Conservation (phyloP, 2,329 filamentous ascomycete genomes). For the Pleurostoma richardsiae region DNA sequence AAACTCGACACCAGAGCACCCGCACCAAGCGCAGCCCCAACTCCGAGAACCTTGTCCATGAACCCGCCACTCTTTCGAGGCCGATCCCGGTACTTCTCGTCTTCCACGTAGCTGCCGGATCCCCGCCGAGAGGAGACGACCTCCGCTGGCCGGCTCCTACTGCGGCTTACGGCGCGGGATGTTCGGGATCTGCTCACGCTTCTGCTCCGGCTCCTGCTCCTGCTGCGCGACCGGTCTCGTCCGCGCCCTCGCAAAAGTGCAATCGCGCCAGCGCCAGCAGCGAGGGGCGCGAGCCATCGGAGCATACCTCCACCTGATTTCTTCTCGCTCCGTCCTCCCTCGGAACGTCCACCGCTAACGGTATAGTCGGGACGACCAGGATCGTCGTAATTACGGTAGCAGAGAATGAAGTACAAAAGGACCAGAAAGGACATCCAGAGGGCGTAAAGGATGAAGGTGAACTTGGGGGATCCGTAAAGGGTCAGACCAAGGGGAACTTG, state of each 20-base stretch:
- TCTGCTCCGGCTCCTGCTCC: constrained; percentile 34
- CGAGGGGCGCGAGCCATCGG: constrained; percentile 48
- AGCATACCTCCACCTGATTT: constrained; percentile 23
- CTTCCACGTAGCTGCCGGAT: constrained; percentile 53
- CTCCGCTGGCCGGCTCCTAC: constrained; percentile 35
- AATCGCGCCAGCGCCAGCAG: constrained; percentile 44
- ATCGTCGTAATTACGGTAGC: constrained; percentile 57
- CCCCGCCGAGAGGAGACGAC: constrained; percentile 46
- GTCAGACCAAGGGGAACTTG: constrained; percentile 88
- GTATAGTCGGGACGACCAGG: constrained; percentile 41
- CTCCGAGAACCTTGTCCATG: constrained; percentile 54
- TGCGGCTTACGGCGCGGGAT: constrained; percentile 26
- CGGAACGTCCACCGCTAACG: constrained; percentile 54
- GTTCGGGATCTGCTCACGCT: constrained; percentile 11
- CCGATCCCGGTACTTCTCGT: constrained; percentile 62
- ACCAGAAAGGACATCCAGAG: constrained; percentile 72
- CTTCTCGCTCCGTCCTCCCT: constrained; percentile 29
- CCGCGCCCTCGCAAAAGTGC: constrained; percentile 39
- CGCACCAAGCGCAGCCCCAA: constrained; percentile 58
- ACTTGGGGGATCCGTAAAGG: constrained; percentile 84
- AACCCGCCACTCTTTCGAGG: constrained; percentile 44
- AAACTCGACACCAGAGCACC: constrained; percentile 56
- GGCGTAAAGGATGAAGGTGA: constrained; percentile 80
- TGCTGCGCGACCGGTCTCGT: constrained; percentile 29
- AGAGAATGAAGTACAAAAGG: constrained; percentile 72